phyloP scores from a whole-genome alignment of 179 eudicot genomes.

The Beta corolliflora region DNA sequence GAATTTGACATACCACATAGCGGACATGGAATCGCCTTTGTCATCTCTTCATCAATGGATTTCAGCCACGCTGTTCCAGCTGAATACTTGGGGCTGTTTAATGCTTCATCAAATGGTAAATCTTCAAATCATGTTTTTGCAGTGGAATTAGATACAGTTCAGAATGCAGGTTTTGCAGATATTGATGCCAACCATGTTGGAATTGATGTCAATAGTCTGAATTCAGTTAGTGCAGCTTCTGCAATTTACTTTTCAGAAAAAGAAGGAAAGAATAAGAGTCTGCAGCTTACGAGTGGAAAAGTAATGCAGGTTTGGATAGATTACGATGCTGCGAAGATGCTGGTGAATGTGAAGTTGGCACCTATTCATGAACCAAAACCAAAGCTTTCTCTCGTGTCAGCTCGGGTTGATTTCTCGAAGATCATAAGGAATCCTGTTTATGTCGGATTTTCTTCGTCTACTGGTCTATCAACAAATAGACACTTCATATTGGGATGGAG shows the following conservation, averaged over 20 bases:
- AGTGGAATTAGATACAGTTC: conserved; percentile 38
- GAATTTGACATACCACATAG: conserved; percentile 21
- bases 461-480: conserved; percentile 22
- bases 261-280: conserved; percentile 1
- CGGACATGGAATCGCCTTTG: conserved; percentile 29
- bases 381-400: conserved; percentile 25
- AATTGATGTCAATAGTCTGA: conserved; percentile 37
- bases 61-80: conserved; percentile 12
- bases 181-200: conserved; percentile 44
- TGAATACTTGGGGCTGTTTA: conserved; percentile 40
- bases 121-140: conserved; percentile 36
- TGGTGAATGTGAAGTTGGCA: conserved; percentile 33
- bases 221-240: conserved; percentile 11
- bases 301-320: conserved; percentile 48
- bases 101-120: conserved; percentile 26
- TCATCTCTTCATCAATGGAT: conserved; percentile 24
- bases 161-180: conserved; percentile 20
- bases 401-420: conserved; percentile 26
- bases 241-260: conserved; percentile 25
- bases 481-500: conserved; percentile 47
- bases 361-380: conserved; percentile 32
- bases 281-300: conserved; percentile 34
- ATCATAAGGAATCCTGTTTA: conserved; percentile 27
- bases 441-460: conserved; percentile 41
- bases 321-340: conserved; percentile 25